Evolutionary conservation across 2,329 filamentous ascomycete species (phyloP).

Genomic region (Aspergillus fumigatiaffinis): DNA sequence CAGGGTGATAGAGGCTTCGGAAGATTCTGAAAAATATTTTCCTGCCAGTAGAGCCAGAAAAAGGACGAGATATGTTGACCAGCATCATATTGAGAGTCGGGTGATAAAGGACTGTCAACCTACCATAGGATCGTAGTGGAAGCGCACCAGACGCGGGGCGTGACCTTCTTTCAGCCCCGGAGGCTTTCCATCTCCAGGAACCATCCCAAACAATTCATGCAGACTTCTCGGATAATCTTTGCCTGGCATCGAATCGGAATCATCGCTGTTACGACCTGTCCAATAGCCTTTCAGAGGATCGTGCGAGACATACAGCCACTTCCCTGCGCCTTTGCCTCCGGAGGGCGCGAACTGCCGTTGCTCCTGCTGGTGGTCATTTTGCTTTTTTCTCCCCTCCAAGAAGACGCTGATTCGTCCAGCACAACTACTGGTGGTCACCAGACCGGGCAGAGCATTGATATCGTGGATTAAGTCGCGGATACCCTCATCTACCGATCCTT

Average conservation of each 20-base stretch:
- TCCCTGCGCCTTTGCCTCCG: slow-evolving; percentile 80
- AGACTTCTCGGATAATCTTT: slow-evolving; percentile 27
- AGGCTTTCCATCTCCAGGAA: slow-evolving; percentile 28
- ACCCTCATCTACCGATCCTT: slow-evolving; percentile 76
- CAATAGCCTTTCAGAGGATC: slow-evolving; percentile 53
- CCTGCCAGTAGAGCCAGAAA: neutral
- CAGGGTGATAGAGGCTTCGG: slow-evolving; percentile 2
- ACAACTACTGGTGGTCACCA: slow-evolving; percentile 92
- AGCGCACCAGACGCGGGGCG: slow-evolving; percentile 58
- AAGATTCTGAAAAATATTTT: slow-evolving; percentile 4
- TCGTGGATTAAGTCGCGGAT: slow-evolving; percentile 73
- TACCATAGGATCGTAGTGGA: slow-evolving; percentile 96
- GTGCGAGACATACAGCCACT: slow-evolving; percentile 87
- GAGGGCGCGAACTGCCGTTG: slow-evolving; percentile 51
- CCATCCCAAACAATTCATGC: slow-evolving; percentile 43
- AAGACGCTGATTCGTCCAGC: slow-evolving; percentile 85
- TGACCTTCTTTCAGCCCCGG: slow-evolving; percentile 39
- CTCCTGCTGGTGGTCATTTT: slow-evolving; percentile 13
- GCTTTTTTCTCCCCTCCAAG: slow-evolving; percentile 66
- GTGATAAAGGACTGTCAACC: slow-evolving; percentile 27
- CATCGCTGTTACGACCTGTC: neutral
- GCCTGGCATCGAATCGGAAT: slow-evolving; percentile 9
- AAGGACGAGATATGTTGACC: neutral
- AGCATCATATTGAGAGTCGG: neutral
- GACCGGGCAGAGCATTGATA: slow-evolving; percentile 69